These are phyloP conservation scores for Diaporthe velutina DNA, from an alignment of 2,329 filamentous ascomycete species.

Conservation along the genomic window DNA sequence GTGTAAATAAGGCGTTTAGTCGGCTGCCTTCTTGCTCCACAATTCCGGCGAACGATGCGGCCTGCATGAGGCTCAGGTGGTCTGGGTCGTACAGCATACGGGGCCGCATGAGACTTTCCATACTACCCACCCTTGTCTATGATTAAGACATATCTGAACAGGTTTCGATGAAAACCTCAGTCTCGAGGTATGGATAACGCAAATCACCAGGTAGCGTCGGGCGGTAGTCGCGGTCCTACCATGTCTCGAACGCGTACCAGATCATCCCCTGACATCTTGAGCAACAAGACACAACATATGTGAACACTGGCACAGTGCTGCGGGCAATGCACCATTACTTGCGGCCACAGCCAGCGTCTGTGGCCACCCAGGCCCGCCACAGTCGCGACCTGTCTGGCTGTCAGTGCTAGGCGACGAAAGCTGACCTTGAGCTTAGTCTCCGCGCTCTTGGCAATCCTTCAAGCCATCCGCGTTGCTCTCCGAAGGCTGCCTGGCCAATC, in stretches of 20 bases:
- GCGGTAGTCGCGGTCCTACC: conserved; percentile 16
- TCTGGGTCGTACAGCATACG: conserved; percentile 13
- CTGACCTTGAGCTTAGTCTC: not conserved
- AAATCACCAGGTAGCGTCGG: not conserved
- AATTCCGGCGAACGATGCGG: conserved; percentile 1
- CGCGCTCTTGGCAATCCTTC: conserved; percentile 14
- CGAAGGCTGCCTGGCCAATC: conserved; percentile 13
- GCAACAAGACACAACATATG: conserved; percentile 18
- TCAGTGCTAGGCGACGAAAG: conserved; percentile 10
- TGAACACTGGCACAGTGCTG: conserved; percentile 15
- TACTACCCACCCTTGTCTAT: not conserved
- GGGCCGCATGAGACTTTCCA: conserved; percentile 3
- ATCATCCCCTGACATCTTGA: conserved; percentile 35
- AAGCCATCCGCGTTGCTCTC: not conserved
- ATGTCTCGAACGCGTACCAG: conserved; percentile 23
- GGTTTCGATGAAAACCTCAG: not conserved
- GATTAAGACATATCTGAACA: not conserved
- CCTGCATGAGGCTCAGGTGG: conserved; percentile 24
- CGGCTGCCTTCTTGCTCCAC: conserved; percentile 17
- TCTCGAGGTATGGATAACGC: not conserved
- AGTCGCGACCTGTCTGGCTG: not conserved
- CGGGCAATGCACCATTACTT: not conserved
- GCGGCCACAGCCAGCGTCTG: not conserved
- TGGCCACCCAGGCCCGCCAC: conserved; percentile 11
- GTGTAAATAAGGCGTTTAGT: conserved; percentile 1